Conservation (phyloP, 495 filamentous ascomycete genomes). For the Hypoxylon fuscum region DNA sequence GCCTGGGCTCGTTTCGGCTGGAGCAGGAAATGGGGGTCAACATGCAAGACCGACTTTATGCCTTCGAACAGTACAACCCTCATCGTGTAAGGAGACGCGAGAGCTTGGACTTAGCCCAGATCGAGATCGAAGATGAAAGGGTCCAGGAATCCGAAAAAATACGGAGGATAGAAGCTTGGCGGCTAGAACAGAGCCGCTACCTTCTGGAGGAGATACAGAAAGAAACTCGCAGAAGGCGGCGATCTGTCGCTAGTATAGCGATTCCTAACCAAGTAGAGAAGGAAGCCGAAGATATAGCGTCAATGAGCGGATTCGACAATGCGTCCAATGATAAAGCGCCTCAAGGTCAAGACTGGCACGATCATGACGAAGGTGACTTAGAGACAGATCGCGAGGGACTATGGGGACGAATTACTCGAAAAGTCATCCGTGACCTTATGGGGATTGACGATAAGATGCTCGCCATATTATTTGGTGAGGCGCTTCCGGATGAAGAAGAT, state of each 20-base stretch:
- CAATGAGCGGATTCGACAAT: conserved; percentile 40
- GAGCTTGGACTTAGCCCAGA: conserved; percentile 61
- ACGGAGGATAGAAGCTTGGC: conserved; percentile 87
- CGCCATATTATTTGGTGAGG: conserved; percentile 87
- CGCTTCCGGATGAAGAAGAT: conserved; percentile 68
- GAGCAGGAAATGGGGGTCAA: conserved; percentile 54
- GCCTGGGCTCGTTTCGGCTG: conserved; percentile 79
- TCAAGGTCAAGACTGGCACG: conserved; percentile 50
- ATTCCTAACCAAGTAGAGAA: conserved; percentile 21
- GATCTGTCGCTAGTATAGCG: conserved; percentile 44
- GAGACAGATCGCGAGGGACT: conserved; percentile 66
- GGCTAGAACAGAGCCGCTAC: conserved; percentile 85
- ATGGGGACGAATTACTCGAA: conserved; percentile 83
- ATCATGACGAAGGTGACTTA: conserved; percentile 47
- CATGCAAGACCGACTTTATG: conserved; percentile 83
- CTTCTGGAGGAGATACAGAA: conserved; percentile 88
- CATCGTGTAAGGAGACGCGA: conserved; percentile 73
- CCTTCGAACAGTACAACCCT: conserved; percentile 84
- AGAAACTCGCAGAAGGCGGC: conserved; percentile 74
- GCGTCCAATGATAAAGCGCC: conserved; percentile 46
- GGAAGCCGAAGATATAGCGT: conserved; percentile 31
- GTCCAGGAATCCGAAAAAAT: conserved; percentile 72
- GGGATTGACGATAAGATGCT: conserved; percentile 89
- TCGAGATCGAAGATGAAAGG: conserved; percentile 67
- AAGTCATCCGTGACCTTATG: conserved; percentile 87